These are phyloP conservation scores for Helenozyma baotianmanensis DNA, from an alignment of 805 yeast genomes.

Conservation along the genomic window DNA sequence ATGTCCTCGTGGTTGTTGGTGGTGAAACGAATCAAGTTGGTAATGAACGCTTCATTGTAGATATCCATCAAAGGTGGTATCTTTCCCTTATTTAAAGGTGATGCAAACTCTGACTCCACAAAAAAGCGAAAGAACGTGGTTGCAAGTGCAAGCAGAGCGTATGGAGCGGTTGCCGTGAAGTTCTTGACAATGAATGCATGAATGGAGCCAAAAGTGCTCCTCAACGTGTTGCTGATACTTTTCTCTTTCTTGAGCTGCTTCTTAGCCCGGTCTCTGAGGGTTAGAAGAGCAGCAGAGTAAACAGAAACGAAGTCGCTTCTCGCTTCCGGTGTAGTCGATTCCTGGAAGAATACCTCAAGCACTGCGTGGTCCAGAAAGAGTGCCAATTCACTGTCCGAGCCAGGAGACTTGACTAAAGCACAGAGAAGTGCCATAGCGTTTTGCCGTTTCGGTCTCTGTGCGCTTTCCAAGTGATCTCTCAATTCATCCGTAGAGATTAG, in stretches of 20 bases:
- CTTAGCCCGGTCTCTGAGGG: conserved; percentile 67
- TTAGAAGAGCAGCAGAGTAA: conserved; percentile 54
- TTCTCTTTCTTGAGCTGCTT: neutral
- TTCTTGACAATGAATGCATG: no score
- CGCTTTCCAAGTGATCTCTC: no score
- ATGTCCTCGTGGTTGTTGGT: conserved; percentile 76
- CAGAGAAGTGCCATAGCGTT: conserved; percentile 59
- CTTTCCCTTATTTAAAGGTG: no score
- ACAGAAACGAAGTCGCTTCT: conserved; percentile 63
- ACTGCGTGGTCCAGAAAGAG: conserved; percentile 34
- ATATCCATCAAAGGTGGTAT: no score
- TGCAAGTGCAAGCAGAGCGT: conserved; percentile 27
- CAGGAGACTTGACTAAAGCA: conserved; percentile 53
- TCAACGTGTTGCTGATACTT: no score
- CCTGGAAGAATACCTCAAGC: conserved; percentile 26
- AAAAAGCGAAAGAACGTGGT: conserved; percentile 46
- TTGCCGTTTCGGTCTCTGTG: conserved; percentile 40
- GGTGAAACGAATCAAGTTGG: conserved; percentile 56
- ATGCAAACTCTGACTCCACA: no score
- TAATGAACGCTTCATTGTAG: conserved; percentile 16
- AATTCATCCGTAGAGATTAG: no score
- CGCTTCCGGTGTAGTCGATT: conserved; percentile 35
- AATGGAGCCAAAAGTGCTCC: no score
- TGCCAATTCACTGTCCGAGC: conserved; percentile 32
- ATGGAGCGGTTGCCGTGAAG: conserved; percentile 27